Evolutionary conservation across 1,284 basidiomycete genomes (phyloP).

Genomic region (Sparassis latifolia): DNA sequence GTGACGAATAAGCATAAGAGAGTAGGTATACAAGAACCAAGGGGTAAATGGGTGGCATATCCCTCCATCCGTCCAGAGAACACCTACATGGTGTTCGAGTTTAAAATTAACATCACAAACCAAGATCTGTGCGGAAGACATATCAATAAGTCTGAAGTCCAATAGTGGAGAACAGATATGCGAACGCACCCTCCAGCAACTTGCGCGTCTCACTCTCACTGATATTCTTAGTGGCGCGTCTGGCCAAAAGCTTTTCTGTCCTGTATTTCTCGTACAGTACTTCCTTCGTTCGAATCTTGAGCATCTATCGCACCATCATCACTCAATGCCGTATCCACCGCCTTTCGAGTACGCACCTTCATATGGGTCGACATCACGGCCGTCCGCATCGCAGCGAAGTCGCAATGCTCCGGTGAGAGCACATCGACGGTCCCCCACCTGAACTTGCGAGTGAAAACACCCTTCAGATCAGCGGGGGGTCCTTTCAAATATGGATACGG

Average conservation of each 20-base stretch:
- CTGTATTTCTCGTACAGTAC: conserved; percentile 80
- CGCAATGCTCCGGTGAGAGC: conserved; percentile 74
- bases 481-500: conserved; percentile 36
- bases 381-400: conserved; percentile 75
- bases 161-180: not conserved
- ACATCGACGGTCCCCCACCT: conserved; percentile 82
- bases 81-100: not conserved
- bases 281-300: conserved; percentile 75
- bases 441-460: conserved; percentile 68
- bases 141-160: not conserved
- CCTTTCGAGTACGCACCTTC: conserved; percentile 43
- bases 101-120: not conserved
- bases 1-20: not conserved
- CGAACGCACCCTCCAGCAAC: conserved; percentile 54
- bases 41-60: not conserved
- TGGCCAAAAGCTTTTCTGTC: conserved; percentile 77
- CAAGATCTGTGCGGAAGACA: not conserved
- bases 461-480: conserved; percentile 60
- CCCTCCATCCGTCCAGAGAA: not conserved
- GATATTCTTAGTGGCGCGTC: conserved; percentile 72
- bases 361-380: conserved; percentile 74
- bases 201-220: conserved; percentile 64
- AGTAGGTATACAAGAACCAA: not conserved
- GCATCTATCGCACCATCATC: conserved; percentile 38
- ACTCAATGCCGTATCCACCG: conserved; percentile 2